These are phyloP conservation scores for Ophiostoma sp. DNA, from an alignment of 2,329 filamentous ascomycete species.

Conservation along the genomic window DNA sequence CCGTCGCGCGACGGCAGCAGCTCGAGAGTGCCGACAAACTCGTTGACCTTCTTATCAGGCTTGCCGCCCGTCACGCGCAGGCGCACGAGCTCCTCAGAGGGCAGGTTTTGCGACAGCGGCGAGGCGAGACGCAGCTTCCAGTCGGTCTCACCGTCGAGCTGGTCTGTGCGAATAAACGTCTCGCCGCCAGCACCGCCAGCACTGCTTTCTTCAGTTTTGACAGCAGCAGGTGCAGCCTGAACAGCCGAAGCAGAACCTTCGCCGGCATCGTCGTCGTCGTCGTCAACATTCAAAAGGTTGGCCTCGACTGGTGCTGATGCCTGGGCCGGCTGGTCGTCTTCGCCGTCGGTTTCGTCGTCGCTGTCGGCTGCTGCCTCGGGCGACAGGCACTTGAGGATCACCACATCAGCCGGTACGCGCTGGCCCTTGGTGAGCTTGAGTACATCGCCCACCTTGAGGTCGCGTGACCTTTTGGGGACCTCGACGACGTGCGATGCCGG, in stretches of 20 bases:
- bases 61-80: constrained; percentile 75
- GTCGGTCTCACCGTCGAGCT: constrained; percentile 95
- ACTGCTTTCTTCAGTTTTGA: constrained; percentile 11
- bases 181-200: constrained; percentile 58
- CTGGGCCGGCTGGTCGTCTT: background rate
- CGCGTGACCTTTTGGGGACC: constrained; percentile 72
- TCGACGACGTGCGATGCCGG: constrained; percentile 56
- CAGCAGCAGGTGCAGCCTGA: constrained; percentile 18
- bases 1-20: constrained; percentile 54
- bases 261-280: constrained; percentile 21
- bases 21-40: constrained; percentile 86
- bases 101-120: constrained; percentile 73
- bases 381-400: constrained; percentile 72
- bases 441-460: constrained; percentile 92
- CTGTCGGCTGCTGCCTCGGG: constrained; percentile 26
- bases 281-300: constrained; percentile 18
- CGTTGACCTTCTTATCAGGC: constrained; percentile 89
- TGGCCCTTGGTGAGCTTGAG: constrained; percentile 88
- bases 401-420: constrained; percentile 86
- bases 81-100: constrained; percentile 64
- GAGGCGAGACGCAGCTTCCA: constrained; percentile 94
- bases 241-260: constrained; percentile 13
- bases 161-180: constrained; percentile 95
- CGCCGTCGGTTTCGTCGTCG: constrained; percentile 28
- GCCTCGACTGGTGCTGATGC: background rate